Percentiles rank a stretch among this genome's conserved stretches.
Evolutionary conservation across 768 basidiomycete genomes (phyloP).

Genomic region (Suillus subluteus): DNA sequence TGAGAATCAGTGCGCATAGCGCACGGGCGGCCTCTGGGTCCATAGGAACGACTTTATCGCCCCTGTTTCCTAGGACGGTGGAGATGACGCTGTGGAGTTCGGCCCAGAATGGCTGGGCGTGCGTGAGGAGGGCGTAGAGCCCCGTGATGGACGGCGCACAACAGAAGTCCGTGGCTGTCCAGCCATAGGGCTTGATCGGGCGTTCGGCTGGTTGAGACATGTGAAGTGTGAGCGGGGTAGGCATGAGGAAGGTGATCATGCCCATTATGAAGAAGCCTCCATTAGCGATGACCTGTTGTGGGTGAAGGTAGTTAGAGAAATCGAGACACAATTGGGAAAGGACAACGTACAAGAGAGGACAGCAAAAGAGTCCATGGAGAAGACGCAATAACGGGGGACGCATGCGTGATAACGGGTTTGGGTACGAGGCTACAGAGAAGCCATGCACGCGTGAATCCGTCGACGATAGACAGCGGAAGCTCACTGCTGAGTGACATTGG

Average conservation of each 20-base stretch:
- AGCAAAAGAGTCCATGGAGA: conserved; percentile 82
- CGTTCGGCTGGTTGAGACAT: conserved; percentile 64
- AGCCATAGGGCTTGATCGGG: conserved; percentile 77
- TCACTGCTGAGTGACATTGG: conserved; percentile 58
- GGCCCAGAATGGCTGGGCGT: conserved; percentile 85
- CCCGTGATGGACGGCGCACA: conserved; percentile 77
- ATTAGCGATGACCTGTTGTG: conserved; percentile 65
- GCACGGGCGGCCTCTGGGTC: conserved; percentile 72
- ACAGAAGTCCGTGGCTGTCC: conserved; percentile 88
- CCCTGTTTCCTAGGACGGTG: conserved; percentile 47
- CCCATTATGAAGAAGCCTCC: conserved; percentile 81
- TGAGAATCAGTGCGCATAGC: conserved; percentile 69
- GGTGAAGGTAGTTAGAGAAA: not conserved
- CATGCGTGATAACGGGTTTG: conserved; percentile 59
- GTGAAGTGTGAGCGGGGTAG: conserved; percentile 60
- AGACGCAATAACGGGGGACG: conserved; percentile 51
- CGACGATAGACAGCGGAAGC: conserved; percentile 71
- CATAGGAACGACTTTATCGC: conserved; percentile 45
- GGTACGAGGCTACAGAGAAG: conserved; percentile 81
- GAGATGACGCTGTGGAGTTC: conserved; percentile 55
- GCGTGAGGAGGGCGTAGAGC: conserved; percentile 81
- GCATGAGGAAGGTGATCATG: conserved; percentile 74
- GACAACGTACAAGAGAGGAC: conserved; percentile 63
- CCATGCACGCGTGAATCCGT: conserved; percentile 78
- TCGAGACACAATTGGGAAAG: not conserved